Percentiles rank a stretch among this genome's conserved stretches.
Evolutionary conservation across 2,329 filamentous ascomycete species (phyloP).

Genomic region (Calonectria hawksworthii): DNA sequence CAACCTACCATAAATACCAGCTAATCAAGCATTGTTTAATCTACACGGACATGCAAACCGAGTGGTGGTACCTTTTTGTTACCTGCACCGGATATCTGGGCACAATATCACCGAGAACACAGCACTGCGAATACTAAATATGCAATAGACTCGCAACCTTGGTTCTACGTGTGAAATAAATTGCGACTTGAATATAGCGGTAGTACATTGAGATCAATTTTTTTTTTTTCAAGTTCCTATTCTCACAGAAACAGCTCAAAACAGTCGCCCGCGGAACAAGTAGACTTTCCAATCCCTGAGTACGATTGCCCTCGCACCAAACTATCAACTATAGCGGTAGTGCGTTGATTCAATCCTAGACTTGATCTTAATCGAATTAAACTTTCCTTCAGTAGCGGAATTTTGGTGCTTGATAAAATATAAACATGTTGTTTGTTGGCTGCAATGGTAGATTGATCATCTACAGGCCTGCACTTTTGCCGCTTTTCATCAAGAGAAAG

Average conservation of each 20-base stretch:
- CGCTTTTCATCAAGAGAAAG: neutral
- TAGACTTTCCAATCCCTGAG: too few relatives aligned
- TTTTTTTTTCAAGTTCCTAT: too few relatives aligned
- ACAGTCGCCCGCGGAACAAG: too few relatives aligned
- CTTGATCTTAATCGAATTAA: neutral
- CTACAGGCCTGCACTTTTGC: conserved; percentile 1
- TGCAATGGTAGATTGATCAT: neutral
- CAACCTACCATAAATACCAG: neutral
- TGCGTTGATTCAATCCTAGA: neutral
- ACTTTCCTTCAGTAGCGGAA: neutral
- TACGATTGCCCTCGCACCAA: too few relatives aligned
- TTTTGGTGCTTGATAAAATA: neutral
- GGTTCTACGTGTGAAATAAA: too few relatives aligned
- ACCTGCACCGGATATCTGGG: neutral
- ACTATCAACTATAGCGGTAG: too few relatives aligned
- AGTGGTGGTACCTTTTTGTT: neutral
- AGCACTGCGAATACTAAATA: neutral
- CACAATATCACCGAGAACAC: neutral
- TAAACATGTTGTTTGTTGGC: neutral
- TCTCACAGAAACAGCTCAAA: too few relatives aligned
- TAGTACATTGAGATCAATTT: too few relatives aligned
- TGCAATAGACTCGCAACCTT: neutral
- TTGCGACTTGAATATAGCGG: too few relatives aligned
- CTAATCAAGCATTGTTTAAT: neutral
- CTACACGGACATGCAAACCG: neutral